These are phyloP conservation scores for Mycena kentingensis DNA, from an alignment of 768 basidiomycete species.

Conservation along the genomic window DNA sequence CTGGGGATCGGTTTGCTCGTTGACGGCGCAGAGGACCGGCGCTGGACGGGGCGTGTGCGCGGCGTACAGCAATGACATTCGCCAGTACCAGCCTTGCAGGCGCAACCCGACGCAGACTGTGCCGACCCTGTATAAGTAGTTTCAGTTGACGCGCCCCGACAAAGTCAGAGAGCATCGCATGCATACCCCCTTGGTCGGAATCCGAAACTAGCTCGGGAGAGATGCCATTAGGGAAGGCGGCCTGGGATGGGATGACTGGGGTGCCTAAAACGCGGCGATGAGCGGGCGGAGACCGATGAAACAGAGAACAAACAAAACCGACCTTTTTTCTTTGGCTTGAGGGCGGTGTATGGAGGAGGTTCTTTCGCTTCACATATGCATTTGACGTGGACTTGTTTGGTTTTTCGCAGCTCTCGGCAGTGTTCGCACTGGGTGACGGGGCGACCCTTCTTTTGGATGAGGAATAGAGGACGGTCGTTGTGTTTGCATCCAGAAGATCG, in stretches of 20 bases:
- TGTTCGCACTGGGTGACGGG: slow-evolving; percentile 90
- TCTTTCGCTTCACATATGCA: slow-evolving; percentile 82
- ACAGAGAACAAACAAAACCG: slow-evolving; percentile 32
- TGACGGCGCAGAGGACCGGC: slow-evolving; percentile 18
- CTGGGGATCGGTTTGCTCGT: slow-evolving; percentile 26
- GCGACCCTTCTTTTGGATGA: slow-evolving; percentile 92
- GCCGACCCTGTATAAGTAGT: slow-evolving; percentile 41
- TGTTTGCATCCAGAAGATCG: slow-evolving; percentile 88
- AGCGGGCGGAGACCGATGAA: slow-evolving; percentile 40
- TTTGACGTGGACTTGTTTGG: slow-evolving; percentile 84
- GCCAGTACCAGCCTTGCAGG: slow-evolving; percentile 52
- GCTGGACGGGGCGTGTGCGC: slow-evolving; percentile 37
- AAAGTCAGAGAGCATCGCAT: slow-evolving; percentile 44
- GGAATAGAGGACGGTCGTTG: slow-evolving; percentile 83
- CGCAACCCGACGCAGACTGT: slow-evolving; percentile 32
- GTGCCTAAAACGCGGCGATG: slow-evolving; percentile 46
- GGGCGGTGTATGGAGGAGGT: slow-evolving; percentile 52
- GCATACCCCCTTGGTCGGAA: slow-evolving; percentile 69
- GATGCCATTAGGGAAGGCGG: slow-evolving; percentile 81
- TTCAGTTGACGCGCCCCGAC: slow-evolving; percentile 45
- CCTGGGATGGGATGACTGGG: slow-evolving; percentile 63
- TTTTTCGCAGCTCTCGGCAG: slow-evolving; percentile 84
- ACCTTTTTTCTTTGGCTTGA: slow-evolving; percentile 63
- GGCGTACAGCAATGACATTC: slow-evolving; percentile 62
- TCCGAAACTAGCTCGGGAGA: slow-evolving; percentile 61